phyloP scores from a whole-genome alignment of 2,329 filamentous ascomycete species.

The Dendrostoma leiphaemia region DNA sequence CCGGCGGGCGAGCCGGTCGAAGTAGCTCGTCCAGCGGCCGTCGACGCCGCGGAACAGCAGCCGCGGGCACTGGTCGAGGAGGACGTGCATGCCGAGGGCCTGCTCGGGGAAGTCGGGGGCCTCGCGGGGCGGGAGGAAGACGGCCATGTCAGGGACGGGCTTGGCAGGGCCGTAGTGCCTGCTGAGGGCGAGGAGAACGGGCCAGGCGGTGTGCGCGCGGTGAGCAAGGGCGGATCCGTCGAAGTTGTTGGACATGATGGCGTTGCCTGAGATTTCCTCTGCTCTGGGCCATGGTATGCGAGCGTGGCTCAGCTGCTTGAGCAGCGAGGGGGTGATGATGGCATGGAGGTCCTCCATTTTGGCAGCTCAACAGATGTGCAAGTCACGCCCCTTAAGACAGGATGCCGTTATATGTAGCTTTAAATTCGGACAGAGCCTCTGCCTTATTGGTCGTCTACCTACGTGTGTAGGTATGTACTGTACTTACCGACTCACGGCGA shows the following conservation, averaged over 20 bases:
- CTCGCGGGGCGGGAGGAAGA: conserved; percentile 24
- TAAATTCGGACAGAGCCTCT: too few relatives aligned
- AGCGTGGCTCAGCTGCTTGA: not conserved
- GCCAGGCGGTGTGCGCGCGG: conserved; percentile 11
- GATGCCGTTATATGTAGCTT: too few relatives aligned
- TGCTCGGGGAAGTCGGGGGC: conserved; percentile 24
- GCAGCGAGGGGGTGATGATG: conserved; percentile 1
- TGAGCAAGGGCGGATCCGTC: not conserved
- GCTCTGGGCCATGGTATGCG: not conserved
- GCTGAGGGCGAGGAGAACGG: conserved; percentile 23
- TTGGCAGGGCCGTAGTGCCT: conserved; percentile 21
- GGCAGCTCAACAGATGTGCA: not conserved
- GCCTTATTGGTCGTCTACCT: too few relatives aligned
- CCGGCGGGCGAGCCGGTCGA: conserved; percentile 22
- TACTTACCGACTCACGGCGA: too few relatives aligned
- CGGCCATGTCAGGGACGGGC: conserved; percentile 23
- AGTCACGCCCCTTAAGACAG: not conserved
- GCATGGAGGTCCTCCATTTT: conserved; percentile 4
- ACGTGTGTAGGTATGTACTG: too few relatives aligned
- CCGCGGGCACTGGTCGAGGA: conserved; percentile 28
- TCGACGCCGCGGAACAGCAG: conserved; percentile 25
- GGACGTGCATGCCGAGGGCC: conserved; percentile 26
- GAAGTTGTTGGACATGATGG: not conserved
- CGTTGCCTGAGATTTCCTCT: not conserved
- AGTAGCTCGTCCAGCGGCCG: conserved; percentile 27